Base-by-base conservation (phyloP, 2,329 filamentous ascomycete species). In the Penicillium rolfsii region DNA sequence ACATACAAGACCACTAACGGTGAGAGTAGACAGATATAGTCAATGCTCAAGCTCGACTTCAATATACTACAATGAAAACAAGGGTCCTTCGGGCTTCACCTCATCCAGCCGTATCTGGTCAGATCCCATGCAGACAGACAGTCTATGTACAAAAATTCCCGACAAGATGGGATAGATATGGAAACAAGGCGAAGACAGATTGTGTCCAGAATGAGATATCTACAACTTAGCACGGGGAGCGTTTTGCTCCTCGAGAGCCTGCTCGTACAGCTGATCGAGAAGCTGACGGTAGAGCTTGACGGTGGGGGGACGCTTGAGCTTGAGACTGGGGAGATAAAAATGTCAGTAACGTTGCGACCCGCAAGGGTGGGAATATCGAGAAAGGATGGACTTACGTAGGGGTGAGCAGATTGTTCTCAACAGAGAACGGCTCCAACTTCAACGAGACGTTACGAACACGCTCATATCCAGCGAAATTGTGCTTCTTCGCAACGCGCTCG, bases 381-480 rank as follows among this genome's bases (percentile, higher is more conserved):
- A 49, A 30, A 46, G 26, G 24, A 30, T 19, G 30, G 54, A 79
- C 79, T 72, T 70, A 81, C 75, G 80, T 82, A 11, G 80, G 80
- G 7, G 80, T 82, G 66, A 82, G 80, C 53, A 97, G 83, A 77
- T 96, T 91, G 74, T 99, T 99, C 54, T 97, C 93, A 66, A 98
- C 88, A 0, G 88, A 91, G 71, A 99, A 98, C 1, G 95, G 95
- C 61, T 99, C 95, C 14, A 97, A 70, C 70, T 90, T 88, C 67
- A 99, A 79, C 64, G 89, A 79, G 59, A 89, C 84, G 68, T 89
- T 90, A 74, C 85, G 86, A 50, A 98, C 89, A 65, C 87, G 87
- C 83, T 99, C 95, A 70, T 91, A 98, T 67, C 88, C 91, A 74
- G 96, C 95, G 77, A 99, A 93, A 80, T 95, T 96, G 77, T 91